Percentiles rank a stretch among this genome's conserved stretches.
Conservation (phyloP, 148 eudicot species). For the Salicornia ramosissima region DNA sequence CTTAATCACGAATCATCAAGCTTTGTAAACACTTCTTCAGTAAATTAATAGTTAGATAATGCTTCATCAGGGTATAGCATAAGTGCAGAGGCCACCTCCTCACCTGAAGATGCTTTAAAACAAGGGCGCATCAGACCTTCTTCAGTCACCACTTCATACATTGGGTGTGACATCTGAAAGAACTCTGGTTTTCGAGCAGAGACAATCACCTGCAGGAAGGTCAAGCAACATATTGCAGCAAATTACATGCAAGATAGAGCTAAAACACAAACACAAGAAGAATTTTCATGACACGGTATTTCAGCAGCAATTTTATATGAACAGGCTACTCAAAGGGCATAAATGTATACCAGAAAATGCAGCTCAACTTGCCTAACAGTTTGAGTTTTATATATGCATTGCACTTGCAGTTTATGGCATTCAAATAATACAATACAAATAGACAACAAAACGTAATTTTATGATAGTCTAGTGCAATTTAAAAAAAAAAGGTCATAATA, state of each 20-base stretch:
- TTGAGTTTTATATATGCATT: not conserved
- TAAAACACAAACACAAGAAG: not conserved
- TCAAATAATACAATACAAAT: not conserved
- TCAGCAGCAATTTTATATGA: not conserved
- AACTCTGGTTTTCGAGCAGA: constrained; percentile 98
- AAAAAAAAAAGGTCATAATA: not conserved
- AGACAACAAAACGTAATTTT: not conserved
- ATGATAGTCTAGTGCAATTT: not conserved
- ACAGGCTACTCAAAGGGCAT: not conserved
- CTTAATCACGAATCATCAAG: too few relatives aligned
- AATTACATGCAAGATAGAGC: not conserved
- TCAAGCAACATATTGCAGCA: constrained; percentile 10
- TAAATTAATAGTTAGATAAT: too few relatives aligned
- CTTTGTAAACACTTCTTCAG: too few relatives aligned
- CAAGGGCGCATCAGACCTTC: constrained; percentile 99
- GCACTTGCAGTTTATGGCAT: not conserved
- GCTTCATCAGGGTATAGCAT: constrained; percentile 2
- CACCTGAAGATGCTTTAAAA: constrained; percentile 82
- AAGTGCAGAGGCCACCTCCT: not conserved
- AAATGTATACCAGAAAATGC: not conserved
- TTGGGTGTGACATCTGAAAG: constrained; percentile 91
- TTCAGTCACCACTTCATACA: constrained; percentile 94
- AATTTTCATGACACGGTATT: constrained; percentile 8
- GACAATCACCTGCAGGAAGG: constrained; percentile 69
- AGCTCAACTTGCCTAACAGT: not conserved